Evolutionary conservation across 2,329 filamentous ascomycete species (phyloP), one percentile per base, ranked within the genome.

Genomic region (Exutisphaerella laricina): DNA sequence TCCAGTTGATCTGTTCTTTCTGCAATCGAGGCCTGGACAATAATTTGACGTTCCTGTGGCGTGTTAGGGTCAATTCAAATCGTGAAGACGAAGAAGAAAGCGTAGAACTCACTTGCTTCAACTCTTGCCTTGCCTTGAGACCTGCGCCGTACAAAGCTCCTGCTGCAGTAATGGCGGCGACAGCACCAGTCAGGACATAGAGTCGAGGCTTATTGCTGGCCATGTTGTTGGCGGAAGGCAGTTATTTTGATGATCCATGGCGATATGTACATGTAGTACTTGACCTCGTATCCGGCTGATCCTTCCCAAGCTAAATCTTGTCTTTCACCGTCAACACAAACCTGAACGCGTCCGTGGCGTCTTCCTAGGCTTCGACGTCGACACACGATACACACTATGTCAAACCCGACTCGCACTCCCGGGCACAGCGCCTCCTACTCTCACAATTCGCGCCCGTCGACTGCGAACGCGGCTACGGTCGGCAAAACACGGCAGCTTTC

Each of bases 131-230:
- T 3, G 69, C 72, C 58, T 80, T 80, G 46, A 82, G 50, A 5
- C 72, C 71, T 14, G 79, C 79, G 17, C 79, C 79, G 53, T 79
- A 81, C 48, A 75, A 69, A 4, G 76, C 70, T 39, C 79, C 78
- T 1, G 70, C 71, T 5, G 73, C 72, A 1, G 77, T 79, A 34
- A 79, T 71, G 12, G 73, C 70, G 7, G 74, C 70, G 13, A 81
- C 70, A 3, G 73, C 69, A 25, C 67, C 71, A 1, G 79, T 78
- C 52, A 79, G 59, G 13, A 79, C 65, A 44, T 74, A 66, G 12
- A 73, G 68, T 20, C 73, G 69, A 5, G 75, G 58, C 16, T 48
- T 51, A 17, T 46, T 47, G 8, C 55, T 31, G n/a, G 45, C 39
- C 46, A 49, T 51, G 7, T 30, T 44, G 10, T 17, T 26, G n/a